A percentile compares a stretch with the other conserved stretches of the same genome.
Evolutionary conservation across 768 basidiomycete genomes (phyloP).

Genomic region (Sarcomyxa edulis): DNA sequence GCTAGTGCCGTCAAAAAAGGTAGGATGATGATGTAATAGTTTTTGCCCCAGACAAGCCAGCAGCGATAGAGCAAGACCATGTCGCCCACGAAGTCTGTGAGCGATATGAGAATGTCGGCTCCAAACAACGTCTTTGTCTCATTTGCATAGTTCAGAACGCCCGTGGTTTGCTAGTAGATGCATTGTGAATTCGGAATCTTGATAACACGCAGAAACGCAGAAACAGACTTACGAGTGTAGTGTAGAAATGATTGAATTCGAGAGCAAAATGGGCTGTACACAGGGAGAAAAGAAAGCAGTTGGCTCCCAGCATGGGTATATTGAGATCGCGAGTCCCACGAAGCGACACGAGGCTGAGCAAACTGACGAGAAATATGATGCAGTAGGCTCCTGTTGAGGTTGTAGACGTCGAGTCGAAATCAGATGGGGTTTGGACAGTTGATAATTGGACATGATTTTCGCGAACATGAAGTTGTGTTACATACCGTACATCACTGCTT

Average conservation of each 20-base stretch:
- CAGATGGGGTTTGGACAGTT: no score
- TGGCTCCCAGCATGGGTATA: background rate
- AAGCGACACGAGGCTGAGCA: background rate
- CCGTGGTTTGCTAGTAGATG: background rate
- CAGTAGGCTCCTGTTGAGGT: no score
- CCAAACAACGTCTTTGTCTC: background rate
- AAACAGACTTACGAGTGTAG: background rate
- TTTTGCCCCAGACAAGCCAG: slow-evolving; percentile 33
- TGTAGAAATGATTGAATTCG: slow-evolving; percentile 1
- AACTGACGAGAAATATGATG: no score
- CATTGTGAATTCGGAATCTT: background rate
- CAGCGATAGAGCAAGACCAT: slow-evolving; percentile 26
- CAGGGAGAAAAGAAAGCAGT: background rate
- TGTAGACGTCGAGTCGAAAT: no score
- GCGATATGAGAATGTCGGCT: background rate
- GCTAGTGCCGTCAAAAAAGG: slow-evolving; percentile 27
- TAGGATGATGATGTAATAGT: slow-evolving; percentile 24
- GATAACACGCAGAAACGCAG: background rate
- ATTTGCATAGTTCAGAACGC: background rate
- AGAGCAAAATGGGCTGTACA: slow-evolving; percentile 2
- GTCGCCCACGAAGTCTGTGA: slow-evolving; percentile 1
- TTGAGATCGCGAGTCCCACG: slow-evolving; percentile 1
- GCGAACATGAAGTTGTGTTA: no score
- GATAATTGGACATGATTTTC: no score
- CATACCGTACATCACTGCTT: no score